phyloP scores from a whole-genome alignment of 257 asterid genomes.

The Primulina huaijiensis region DNA sequence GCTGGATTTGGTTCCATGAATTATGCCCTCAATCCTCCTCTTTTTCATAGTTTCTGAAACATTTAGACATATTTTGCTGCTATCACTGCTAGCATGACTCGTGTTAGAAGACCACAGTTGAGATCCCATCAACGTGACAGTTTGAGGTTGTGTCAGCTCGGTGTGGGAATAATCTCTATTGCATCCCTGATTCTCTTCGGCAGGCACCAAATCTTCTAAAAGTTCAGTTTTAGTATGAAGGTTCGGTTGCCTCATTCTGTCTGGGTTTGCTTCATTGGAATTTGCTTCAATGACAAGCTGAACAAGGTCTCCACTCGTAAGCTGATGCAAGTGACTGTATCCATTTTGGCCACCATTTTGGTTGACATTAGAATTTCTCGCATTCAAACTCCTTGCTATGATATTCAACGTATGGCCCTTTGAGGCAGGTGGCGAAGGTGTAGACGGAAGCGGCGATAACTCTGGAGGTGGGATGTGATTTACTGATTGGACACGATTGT shows the following conservation, averaged over 20 bases:
- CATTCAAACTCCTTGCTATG: constrained; percentile 53
- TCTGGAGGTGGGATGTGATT: constrained; percentile 32
- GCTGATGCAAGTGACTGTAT: constrained; percentile 35
- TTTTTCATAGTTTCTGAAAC: constrained; percentile 30
- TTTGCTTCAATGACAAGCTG: constrained; percentile 39
- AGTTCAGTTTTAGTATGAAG: constrained; percentile 33
- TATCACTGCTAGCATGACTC: constrained; percentile 22
- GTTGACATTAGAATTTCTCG: constrained; percentile 33
- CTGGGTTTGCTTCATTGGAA: constrained; percentile 24
- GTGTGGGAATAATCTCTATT: constrained; percentile 38
- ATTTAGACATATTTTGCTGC: constrained; percentile 26
- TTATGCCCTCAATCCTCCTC: constrained; percentile 28
- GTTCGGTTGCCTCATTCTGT: constrained; percentile 30
- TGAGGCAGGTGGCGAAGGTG: constrained; percentile 25
- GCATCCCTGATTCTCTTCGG: constrained; percentile 36
- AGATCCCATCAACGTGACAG: constrained; percentile 32
- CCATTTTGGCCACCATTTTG: constrained; percentile 27
- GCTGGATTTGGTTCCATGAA: constrained; percentile 29
- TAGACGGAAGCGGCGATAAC: constrained; percentile 26
- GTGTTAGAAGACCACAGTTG: constrained; percentile 31
- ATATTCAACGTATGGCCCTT: constrained; percentile 55
- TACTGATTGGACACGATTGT: constrained; percentile 14
- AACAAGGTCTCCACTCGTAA: constrained; percentile 30
- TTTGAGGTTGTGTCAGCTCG: constrained; percentile 24
- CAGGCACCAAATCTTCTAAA: constrained; percentile 25